Conservation (phyloP, 495 filamentous ascomycete species). For the Hypoxylon lienhwacheense region DNA sequence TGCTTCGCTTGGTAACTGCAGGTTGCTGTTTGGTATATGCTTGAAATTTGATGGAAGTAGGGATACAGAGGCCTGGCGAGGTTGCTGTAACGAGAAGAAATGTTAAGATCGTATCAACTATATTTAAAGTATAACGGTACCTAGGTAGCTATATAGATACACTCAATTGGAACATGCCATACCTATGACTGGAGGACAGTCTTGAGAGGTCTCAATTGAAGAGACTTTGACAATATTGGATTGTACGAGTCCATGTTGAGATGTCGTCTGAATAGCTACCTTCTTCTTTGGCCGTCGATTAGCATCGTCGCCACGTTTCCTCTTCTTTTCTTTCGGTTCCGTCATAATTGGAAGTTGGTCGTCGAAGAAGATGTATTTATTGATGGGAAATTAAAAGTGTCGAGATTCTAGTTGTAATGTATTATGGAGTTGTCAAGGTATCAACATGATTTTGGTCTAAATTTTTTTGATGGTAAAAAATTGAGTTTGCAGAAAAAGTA, state of each 20-base stretch:
- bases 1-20: conserved; percentile 42
- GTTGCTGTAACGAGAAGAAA: conserved; percentile 55
- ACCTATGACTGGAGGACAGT: conserved; percentile 70
- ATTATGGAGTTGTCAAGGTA: too few species aligned
- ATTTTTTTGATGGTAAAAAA: conserved; percentile 14
- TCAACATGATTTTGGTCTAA: too few species aligned
- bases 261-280: conserved; percentile 55
- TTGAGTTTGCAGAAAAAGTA: conserved; percentile 7
- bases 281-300: conserved; percentile 60
- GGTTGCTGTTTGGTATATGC: conserved; percentile 61
- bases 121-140: too few species aligned
- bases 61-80: conserved; percentile 65
- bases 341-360: conserved; percentile 51
- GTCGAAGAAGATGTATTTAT: not conserved
- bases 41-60: conserved; percentile 59
- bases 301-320: conserved; percentile 64
- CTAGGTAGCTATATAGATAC: not conserved
- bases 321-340: conserved; percentile 66
- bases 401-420: too few species aligned
- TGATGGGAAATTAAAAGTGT: not conserved
- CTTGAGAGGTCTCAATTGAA: conserved; percentile 58
- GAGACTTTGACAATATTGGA: conserved; percentile 55
- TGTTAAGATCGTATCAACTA: too few species aligned
- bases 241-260: conserved; percentile 42
- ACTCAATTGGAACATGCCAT: conserved; percentile 19